These are phyloP conservation scores for Epichloe coenophiala DNA, from an alignment of 2,329 filamentous ascomycete genomes.

Conservation along the genomic window DNA sequence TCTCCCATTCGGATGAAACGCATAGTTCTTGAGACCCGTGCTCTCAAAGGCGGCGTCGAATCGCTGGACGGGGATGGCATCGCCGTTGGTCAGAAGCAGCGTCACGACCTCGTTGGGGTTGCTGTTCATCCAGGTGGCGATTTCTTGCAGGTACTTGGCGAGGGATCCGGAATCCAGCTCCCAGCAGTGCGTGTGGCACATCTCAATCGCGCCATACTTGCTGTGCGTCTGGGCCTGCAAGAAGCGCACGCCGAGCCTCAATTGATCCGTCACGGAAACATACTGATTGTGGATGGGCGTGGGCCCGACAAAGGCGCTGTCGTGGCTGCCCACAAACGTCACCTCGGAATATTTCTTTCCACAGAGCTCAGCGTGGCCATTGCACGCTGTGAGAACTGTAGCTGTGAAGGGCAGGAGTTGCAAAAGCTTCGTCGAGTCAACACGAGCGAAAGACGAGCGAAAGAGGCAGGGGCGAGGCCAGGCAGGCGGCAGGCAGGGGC, in stretches of 20 bases:
- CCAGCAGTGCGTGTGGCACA: constrained; percentile 52
- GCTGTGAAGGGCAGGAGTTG: constrained; percentile 8
- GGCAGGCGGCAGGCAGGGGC: constrained; percentile 1
- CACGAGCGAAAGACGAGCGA: not conserved
- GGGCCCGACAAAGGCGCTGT: constrained; percentile 49
- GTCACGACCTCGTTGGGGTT: constrained; percentile 50
- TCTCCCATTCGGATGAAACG: constrained; percentile 34
- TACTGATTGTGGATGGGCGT: constrained; percentile 45
- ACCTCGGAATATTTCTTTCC: constrained; percentile 43
- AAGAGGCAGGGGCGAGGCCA: constrained; percentile 4
- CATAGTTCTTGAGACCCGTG: constrained; percentile 41
- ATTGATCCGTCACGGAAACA: constrained; percentile 41
- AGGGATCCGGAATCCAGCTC: constrained; percentile 46
- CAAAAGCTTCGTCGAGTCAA: constrained; percentile 6
- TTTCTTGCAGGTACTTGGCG: constrained; percentile 36
- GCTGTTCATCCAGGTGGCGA: constrained; percentile 46
- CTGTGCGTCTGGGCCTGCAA: constrained; percentile 51
- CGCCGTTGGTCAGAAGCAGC: constrained; percentile 48
- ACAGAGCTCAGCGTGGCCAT: constrained; percentile 44
- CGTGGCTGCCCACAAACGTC: constrained; percentile 50
- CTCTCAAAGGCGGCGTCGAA: constrained; percentile 40
- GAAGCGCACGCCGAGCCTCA: constrained; percentile 49
- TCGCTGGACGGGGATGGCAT: constrained; percentile 40
- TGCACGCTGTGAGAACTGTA: constrained; percentile 30
- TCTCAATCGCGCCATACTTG: constrained; percentile 34